phyloP scores from a whole-genome alignment of 345 rosid genomes.

The Schrenkiella parvula region DNA sequence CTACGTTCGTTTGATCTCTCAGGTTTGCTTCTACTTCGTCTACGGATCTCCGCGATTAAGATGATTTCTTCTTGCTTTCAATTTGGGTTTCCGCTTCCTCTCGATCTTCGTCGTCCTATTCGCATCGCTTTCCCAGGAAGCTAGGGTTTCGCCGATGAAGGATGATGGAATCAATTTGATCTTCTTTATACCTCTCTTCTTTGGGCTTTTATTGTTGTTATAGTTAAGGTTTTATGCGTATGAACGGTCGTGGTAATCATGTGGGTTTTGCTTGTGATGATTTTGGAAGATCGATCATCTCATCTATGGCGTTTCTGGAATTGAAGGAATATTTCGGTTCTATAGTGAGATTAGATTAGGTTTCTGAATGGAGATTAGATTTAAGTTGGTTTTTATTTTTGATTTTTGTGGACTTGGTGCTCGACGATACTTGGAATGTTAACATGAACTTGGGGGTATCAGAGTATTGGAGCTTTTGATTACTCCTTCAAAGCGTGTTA shows the following conservation, averaged over 20 bases:
- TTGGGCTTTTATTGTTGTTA: not conserved
- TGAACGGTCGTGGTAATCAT: not conserved
- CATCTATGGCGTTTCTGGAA: not conserved
- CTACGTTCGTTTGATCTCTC: slow-evolving; percentile 10
- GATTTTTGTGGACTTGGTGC: slow-evolving; percentile 2
- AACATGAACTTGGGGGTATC: not conserved
- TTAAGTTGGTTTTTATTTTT: not conserved
- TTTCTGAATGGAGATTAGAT: not conserved
- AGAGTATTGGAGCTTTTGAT: slow-evolving; percentile 10
- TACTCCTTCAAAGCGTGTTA: not conserved
- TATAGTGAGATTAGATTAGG: slow-evolving; percentile 1
- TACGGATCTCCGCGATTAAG: slow-evolving; percentile 1
- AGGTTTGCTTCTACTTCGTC: slow-evolving; percentile 36
- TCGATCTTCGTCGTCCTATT: slow-evolving; percentile 4
- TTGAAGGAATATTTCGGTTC: not conserved
- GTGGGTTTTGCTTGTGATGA: not conserved
- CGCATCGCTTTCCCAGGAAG: not conserved
- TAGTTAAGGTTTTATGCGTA: not conserved
- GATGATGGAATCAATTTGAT: not conserved
- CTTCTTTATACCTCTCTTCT: not conserved
- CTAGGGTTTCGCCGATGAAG: slow-evolving; percentile 9
- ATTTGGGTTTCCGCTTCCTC: not conserved
- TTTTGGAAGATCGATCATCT: not conserved
- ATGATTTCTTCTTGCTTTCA: slow-evolving; percentile 16
- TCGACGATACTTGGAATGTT: not conserved